Evolutionary conservation across 139 green algal species (phyloP).

Genomic region (Coelastrella sp.): DNA sequence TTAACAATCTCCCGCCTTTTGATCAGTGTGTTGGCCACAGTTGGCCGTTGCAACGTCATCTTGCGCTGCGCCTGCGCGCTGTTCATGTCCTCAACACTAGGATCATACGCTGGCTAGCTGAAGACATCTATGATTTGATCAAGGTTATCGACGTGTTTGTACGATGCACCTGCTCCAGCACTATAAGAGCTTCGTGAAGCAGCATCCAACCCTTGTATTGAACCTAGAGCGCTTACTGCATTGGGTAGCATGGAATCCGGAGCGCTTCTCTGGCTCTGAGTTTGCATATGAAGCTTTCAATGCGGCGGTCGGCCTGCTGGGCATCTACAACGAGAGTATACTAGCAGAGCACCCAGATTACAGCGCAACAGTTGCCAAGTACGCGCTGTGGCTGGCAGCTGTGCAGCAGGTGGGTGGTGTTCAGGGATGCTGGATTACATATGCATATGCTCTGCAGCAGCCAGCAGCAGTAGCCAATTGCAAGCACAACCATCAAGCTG

Average conservation of each 20-base stretch:
- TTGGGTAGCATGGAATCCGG: slow-evolving; percentile 50
- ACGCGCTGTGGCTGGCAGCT: slow-evolving; percentile 27
- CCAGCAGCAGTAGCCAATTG: too few relatives aligned
- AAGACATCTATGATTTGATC: neutral
- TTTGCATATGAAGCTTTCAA: slow-evolving; percentile 50
- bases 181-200: slow-evolving; percentile 63
- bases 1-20: too few relatives aligned
- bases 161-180: slow-evolving; percentile 18
- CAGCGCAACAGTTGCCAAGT: neutral
- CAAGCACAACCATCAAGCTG: too few relatives aligned
- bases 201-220: slow-evolving; percentile 54
- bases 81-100: too few relatives aligned
- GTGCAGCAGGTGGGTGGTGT: slow-evolving; percentile 43
- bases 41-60: too few relatives aligned
- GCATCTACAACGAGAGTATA: slow-evolving; percentile 51
- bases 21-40: too few relatives aligned
- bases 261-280: slow-evolving; percentile 54
- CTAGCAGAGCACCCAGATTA: slow-evolving; percentile 14
- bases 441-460: too few relatives aligned
- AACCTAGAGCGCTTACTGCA: slow-evolving; percentile 63
- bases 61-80: too few relatives aligned
- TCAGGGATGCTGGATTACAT: too few relatives aligned
- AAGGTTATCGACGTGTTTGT: neutral
- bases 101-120: too few relatives aligned
- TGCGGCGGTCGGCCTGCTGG: slow-evolving; percentile 46